Evolutionary conservation across 2,329 filamentous ascomycete genomes (phyloP).

Genomic region (Uncinocarpus reesii): DNA sequence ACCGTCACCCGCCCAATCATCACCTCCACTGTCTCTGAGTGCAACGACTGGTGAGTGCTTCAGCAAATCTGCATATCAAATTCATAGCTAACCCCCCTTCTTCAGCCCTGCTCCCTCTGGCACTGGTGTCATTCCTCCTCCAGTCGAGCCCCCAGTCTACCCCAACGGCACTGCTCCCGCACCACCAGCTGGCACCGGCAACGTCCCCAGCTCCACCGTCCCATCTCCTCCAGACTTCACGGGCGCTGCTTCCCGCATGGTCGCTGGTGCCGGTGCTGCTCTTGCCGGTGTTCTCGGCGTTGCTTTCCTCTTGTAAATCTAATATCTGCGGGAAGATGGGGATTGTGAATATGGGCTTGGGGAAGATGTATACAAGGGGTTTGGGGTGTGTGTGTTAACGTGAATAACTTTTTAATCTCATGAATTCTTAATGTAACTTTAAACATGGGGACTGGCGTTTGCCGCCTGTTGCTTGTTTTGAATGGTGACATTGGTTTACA

Average conservation of each 20-base stretch:
- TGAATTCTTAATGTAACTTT: conserved; percentile 6
- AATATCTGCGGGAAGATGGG: background rate
- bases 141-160: conserved; percentile 17
- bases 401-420: background rate
- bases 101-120: conserved; percentile 15
- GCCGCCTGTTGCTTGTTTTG: background rate
- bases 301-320: conserved; percentile 37
- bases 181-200: conserved; percentile 18
- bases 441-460: background rate
- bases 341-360: background rate
- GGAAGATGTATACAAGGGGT: background rate
- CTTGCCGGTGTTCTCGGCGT: conserved; percentile 45
- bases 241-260: conserved; percentile 43
- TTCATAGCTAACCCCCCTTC: conserved; percentile 7
- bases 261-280: conserved; percentile 40
- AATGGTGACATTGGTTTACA: conserved; percentile 11
- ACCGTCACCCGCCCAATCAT: conserved; percentile 46
- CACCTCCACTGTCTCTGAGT: conserved; percentile 44
- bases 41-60: conserved; percentile 32
- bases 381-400: background rate
- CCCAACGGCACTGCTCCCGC: conserved; percentile 18
- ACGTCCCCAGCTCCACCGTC: conserved; percentile 23
- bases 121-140: conserved; percentile 20
- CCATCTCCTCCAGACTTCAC: conserved; percentile 34
- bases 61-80: too few relatives aligned